These are phyloP conservation scores for Trichoderma atrobrunneum DNA, from an alignment of 2,329 filamentous ascomycete species.

Conservation along the genomic window DNA sequence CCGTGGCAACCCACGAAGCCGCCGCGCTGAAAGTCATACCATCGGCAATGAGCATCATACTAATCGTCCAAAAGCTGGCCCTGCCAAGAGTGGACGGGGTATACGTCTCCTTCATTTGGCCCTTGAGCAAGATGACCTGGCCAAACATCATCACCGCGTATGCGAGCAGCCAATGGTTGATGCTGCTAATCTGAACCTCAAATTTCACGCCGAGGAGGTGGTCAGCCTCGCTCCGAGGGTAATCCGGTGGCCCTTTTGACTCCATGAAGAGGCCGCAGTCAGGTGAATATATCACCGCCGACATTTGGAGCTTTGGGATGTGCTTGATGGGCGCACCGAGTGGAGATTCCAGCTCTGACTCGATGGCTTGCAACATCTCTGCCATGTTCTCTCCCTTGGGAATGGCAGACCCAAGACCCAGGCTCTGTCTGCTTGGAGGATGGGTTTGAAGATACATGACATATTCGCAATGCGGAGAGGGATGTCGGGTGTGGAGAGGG, in stretches of 20 bases:
- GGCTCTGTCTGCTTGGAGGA: conserved; percentile 44
- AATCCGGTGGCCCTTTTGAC: conserved; percentile 60
- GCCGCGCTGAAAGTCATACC: conserved; percentile 57
- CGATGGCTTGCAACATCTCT: conserved; percentile 52
- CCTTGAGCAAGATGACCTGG: conserved; percentile 61
- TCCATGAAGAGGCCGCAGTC: conserved; percentile 67
- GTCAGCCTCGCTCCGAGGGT: conserved; percentile 47
- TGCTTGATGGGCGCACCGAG: conserved; percentile 55
- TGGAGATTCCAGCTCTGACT: conserved; percentile 61
- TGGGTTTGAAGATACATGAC: conserved; percentile 81
- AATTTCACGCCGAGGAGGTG: conserved; percentile 61
- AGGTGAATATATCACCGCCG: conserved; percentile 63
- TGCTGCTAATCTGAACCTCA: conserved; percentile 55
- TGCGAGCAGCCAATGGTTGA: conserved; percentile 58
- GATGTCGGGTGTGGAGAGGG: conserved; percentile 55
- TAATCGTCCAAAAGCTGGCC: conserved; percentile 62
- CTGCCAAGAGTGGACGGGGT: conserved; percentile 66
- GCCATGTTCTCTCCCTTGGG: conserved; percentile 34
- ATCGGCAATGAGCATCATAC: conserved; percentile 62
- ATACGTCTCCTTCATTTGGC: conserved; percentile 63
- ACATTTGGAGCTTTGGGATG: conserved; percentile 59
- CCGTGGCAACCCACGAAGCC: conserved; percentile 55
- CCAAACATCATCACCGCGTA: conserved; percentile 56
- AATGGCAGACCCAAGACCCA: conserved; percentile 33
- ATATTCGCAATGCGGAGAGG: conserved; percentile 79